Evolutionary conservation across 1,284 basidiomycete species (phyloP), one percentile per base, ranked within the genome.

Genomic region (Volvariella volvacea): DNA sequence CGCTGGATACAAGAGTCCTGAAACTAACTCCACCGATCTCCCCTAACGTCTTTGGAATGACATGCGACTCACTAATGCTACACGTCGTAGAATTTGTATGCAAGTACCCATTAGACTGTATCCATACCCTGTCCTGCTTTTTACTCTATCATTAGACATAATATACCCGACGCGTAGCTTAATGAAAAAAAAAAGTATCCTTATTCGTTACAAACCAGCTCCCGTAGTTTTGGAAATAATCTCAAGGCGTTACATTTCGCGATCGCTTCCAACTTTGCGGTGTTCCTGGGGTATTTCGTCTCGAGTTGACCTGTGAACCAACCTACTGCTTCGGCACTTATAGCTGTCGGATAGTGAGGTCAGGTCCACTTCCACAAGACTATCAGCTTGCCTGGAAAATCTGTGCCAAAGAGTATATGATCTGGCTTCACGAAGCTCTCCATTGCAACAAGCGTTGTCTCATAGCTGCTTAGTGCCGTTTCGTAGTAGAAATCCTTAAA

Each of bases 401-500:
- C 84, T n/a, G 78, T 79, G 36, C 84, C 83, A 58, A 79, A 85
- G 20, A 85, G 60, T 39, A 86, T 58, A 39, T 59, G 73, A 41
- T 75, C 70, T 1, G 59, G 55, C 16, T 62, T 55, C 2, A 76
- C 68, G 53, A 80, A 77, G 7, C 57, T 55, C 39, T 77, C 64
- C 54, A 80, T 65, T 1, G 71, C 67, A 9, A 62, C 55, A 15
- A 85, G 61, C 41, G 65, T 80, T 15, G 68, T 59, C 39, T 70
- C 67, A 53, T 77, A 71, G 1, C 76, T 70, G 52, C 74, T 76
- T 50, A 87, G 60, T 14, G 83, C 84, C 0, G 77, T 80, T 47
- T 87, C 83, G 52, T 73, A 85, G 61, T 83, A 87, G 55, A 85
- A 87, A 15, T 63, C 72, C 55, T 66, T 68, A 60, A 87, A 85